Conservation (phyloP, 164 flowering plant genomes). For the Warburgia ugandensis region DNA sequence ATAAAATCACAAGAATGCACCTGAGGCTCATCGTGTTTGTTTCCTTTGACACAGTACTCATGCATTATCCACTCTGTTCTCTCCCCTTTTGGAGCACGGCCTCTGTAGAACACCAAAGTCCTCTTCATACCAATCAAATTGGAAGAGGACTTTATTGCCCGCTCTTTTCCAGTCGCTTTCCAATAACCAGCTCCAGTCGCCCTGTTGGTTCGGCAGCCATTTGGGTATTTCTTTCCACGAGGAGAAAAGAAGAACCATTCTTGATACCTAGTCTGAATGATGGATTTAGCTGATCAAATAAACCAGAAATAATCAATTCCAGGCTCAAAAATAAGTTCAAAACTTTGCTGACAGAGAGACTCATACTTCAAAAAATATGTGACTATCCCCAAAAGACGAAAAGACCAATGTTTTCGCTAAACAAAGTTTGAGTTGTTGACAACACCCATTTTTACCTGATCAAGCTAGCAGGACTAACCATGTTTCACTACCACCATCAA, state of each 20-base stretch:
- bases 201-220: constrained; percentile 4
- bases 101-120: constrained; percentile 12
- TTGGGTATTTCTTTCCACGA: constrained; percentile 11
- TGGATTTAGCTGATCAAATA: constrained; percentile 7
- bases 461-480: no score
- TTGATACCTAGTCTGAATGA: constrained; percentile 3
- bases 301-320: not conserved
- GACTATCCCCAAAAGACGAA: no score
- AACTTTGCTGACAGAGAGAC: not conserved
- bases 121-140: constrained; percentile 9
- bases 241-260: constrained; percentile 11
- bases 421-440: no score
- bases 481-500: no score
- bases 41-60: constrained; percentile 10
- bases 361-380: no score
- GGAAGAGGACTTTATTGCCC: constrained; percentile 3
- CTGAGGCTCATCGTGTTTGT: constrained; percentile 4
- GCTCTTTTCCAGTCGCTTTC: constrained; percentile 15
- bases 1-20: no score
- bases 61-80: constrained; percentile 13
- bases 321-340: not conserved
- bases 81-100: constrained; percentile 13
- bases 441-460: no score
- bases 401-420: no score
- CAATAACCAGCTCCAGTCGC: constrained; percentile 11